These are phyloP conservation scores for Sparassis latifolia DNA, from an alignment of 1,284 basidiomycete genomes.

Conservation along the genomic window DNA sequence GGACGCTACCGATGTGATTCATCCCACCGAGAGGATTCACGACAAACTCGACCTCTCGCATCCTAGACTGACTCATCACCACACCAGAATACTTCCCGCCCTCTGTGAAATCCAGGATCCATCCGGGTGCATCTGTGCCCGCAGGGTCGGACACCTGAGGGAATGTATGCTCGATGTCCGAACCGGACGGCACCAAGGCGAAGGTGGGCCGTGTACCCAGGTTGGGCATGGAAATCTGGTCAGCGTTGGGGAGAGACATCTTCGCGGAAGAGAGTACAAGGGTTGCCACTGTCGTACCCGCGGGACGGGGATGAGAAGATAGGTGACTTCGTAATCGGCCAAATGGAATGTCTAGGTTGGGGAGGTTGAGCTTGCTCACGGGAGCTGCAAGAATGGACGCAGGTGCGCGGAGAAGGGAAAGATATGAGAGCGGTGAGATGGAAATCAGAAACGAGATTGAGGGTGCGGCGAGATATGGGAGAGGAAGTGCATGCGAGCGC, in stretches of 20 bases:
- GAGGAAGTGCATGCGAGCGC: conserved; percentile 56
- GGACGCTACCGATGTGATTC: conserved; percentile 32
- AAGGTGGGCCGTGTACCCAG: conserved; percentile 27
- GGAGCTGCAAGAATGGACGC: conserved; percentile 13
- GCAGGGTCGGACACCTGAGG: conserved; percentile 32
- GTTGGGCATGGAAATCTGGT: conserved; percentile 18
- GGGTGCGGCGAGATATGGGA: conserved; percentile 61
- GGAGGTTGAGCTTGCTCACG: conserved; percentile 16
- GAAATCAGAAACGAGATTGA: conserved; percentile 67
- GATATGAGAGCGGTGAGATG: conserved; percentile 61
- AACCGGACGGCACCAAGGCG: conserved; percentile 33
- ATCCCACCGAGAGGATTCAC: conserved; percentile 50
- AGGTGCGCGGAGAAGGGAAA: conserved; percentile 44
- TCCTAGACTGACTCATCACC: conserved; percentile 62
- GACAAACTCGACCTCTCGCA: conserved; percentile 60
- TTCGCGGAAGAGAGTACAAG: conserved; percentile 41
- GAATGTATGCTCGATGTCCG: conserved; percentile 43
- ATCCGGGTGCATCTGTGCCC: conserved; percentile 34
- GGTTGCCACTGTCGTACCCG: conserved; percentile 51
- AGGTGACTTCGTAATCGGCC: conserved; percentile 41
- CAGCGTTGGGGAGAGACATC: conserved; percentile 10
- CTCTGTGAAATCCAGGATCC: conserved; percentile 68
- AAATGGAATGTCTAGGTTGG: conserved; percentile 47
- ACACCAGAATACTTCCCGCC: conserved; percentile 47
- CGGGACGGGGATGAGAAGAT: conserved; percentile 26